Evolutionary conservation across 108 stramenopile genomes (phyloP), one percentile per base, ranked within the genome.

Genomic region (Chaetoceros tenuissimus): DNA sequence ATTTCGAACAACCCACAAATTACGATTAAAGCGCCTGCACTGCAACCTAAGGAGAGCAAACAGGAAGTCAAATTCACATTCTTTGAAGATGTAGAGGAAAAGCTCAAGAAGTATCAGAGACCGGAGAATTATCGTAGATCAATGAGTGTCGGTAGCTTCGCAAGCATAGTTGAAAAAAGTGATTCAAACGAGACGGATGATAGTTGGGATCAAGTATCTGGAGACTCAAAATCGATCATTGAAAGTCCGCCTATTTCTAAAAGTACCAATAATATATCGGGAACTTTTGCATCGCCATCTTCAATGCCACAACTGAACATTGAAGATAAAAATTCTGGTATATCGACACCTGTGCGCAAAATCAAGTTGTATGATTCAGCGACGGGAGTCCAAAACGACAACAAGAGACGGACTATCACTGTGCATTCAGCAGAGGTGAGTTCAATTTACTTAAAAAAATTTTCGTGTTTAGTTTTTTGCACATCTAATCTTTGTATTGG

Each of bases 121-220:
- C 40, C 28, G 16, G 62, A 65, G 43, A 53, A 51, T 28, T 26
- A 63, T 54, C 34, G 48, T 48, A 57, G 64, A 25, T 48, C 50
- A 40, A 59, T 31, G 48, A 74, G 81, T 31, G 24, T 65, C 1
- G 59, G 59, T 48, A 80, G 80, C 54, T 57, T 71, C 46, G 52
- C 67, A 24, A 77, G 73, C 53, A 67, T 74, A 46, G 51, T 72
- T 21, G 69, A 73, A 48, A 64, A 74, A 21, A 66, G 46, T 28
- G 20, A 24, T 19, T 23, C 49, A 51, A 45, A 48, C 26, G 68
- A 72, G 31, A 50, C 28, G 8, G 74, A 69, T 48, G 67, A 62
- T 46, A 68, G n/a, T n/a, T n/a, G n/a, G n/a, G n/a, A n/a, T n/a
- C n/a, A n/a, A n/a, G n/a, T n/a, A n/a, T n/a, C n/a, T n/a, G n/a